Evolutionary conservation across 75 land plant species (phyloP), one percentile per base, ranked within the genome.

Genomic region (Chamaecyparis obtusa): DNA sequence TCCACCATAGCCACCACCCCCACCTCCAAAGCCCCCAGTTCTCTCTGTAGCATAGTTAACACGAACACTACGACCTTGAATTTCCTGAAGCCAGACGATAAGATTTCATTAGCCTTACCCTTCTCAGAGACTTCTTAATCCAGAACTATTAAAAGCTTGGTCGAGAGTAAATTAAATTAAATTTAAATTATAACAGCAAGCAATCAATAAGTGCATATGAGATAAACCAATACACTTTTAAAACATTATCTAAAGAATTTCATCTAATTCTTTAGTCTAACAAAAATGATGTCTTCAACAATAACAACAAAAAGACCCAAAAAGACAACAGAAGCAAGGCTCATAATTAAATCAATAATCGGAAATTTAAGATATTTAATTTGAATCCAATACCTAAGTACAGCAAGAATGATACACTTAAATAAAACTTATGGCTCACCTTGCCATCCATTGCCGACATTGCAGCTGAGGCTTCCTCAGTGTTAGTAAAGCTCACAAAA

Each of bases 361-460:
- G 9, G 6, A 8, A 17, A 0, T 0, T 79, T 36, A 41, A n/a
- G 8, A 78, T 27, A 87, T 75, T 0, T 86, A 30, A 37, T 3
- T 32, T 32, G 33, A 11, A 74, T 32, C 76, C 30, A n/a, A 30
- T 32, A 30, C 75, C n/a, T n/a, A 9, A 71, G 30, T 32, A 9
- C 13, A 11, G 16, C 33, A 33, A 33, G 30, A 11, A 13, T 33
- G 36, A 74, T 33, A 2, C 55, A 51, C 35, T 72, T 2, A 32
- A 32, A 19, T 35, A 64, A 7, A 0, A 6, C 19, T 60, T 11
- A 76, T 24, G 17, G 3, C 87, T 30, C 86, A 95, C 97, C 93
- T 90, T 91, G 69, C 97, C 96, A 89, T 96, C 94, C 97, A 96
- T 95, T 71, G 84, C 88, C 17, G 93, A 88, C 85, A 95, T 44